A percentile compares a stretch with the other conserved stretches of the same genome.
Evolutionary conservation across 2,329 filamentous ascomycete species (phyloP).

Genomic region (Nemania bipapillata): DNA sequence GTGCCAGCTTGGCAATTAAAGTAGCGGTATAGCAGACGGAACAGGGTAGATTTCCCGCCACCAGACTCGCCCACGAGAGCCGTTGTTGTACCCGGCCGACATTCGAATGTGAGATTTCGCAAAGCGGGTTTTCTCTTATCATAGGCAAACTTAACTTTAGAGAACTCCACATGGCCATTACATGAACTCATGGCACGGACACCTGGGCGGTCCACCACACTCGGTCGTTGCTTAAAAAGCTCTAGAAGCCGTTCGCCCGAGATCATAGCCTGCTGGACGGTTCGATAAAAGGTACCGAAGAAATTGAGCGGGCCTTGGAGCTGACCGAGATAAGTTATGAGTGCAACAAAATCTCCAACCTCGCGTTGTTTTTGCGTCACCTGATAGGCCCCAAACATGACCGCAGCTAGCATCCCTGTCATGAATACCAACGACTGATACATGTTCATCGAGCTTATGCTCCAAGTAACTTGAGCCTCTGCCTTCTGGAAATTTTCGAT

Average conservation of each 20-base stretch:
- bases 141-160: constrained; percentile 90
- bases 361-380: constrained; percentile 72
- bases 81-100: constrained; percentile 88
- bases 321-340: constrained; percentile 82
- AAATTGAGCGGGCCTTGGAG: constrained; percentile 84
- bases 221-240: constrained; percentile 94
- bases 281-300: constrained; percentile 94
- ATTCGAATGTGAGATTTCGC: constrained; percentile 84
- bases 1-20: constrained; percentile 85
- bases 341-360: constrained; percentile 76
- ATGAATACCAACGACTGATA: constrained; percentile 84
- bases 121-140: constrained; percentile 86
- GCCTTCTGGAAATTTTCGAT: constrained; percentile 77
- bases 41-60: constrained; percentile 95
- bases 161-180: constrained; percentile 84
- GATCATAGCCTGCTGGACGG: constrained; percentile 96
- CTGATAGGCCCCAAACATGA: constrained; percentile 80
- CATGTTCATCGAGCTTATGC: constrained; percentile 82
- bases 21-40: constrained; percentile 94
- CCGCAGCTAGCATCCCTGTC: constrained; percentile 75
- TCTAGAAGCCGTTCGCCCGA: constrained; percentile 95
- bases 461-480: constrained; percentile 80
- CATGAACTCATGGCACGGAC: constrained; percentile 74
- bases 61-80: constrained; percentile 96
- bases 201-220: constrained; percentile 80